Percentiles rank a stretch among this genome's conserved stretches.
Evolutionary conservation across 306 rosid species (phyloP).

Genomic region (Vigna trinervia): DNA sequence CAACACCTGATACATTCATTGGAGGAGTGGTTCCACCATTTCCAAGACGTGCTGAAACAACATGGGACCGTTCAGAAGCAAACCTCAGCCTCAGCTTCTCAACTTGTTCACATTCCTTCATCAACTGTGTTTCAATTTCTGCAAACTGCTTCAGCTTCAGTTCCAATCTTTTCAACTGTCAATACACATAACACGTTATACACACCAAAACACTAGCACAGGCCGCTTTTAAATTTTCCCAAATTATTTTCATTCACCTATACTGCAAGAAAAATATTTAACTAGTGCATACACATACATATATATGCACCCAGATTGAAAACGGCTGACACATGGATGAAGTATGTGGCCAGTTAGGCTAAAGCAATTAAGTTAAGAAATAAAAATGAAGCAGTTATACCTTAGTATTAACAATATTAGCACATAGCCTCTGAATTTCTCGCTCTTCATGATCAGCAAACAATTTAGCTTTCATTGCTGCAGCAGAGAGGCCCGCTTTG

Average conservation of each 20-base stretch:
- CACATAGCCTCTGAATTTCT: constrained; percentile 14
- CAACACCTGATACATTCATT: constrained; percentile 2
- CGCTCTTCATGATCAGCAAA: constrained; percentile 30
- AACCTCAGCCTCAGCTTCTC: constrained; percentile 21
- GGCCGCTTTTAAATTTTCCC: not conserved
- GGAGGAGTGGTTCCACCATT: constrained; percentile 16
- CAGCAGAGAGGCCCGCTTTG: constrained; percentile 13
- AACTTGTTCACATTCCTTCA: constrained; percentile 22
- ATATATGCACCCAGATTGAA: not conserved
- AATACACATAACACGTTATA: not conserved
- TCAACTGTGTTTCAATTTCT: constrained; percentile 21
- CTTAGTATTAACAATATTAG: constrained; percentile 12
- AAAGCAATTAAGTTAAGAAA: not conserved
- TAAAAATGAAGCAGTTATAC: not conserved
- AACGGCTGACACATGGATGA: not conserved
- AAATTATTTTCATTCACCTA: not conserved
- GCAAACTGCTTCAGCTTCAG: constrained; percentile 31
- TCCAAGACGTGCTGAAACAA: constrained; percentile 7
- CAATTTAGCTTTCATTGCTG: constrained; percentile 19
- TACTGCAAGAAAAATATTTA: not conserved
- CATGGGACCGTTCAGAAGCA: constrained; percentile 13
- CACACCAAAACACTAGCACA: not conserved
- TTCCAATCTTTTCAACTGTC: constrained; percentile 23
- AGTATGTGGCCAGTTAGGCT: not conserved
- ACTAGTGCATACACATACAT: not conserved